A percentile compares a stretch with the other conserved stretches of the same genome.
These are phyloP conservation scores for Russula sp. DNA, from an alignment of 768 basidiomycete genomes.

Conservation along the genomic window DNA sequence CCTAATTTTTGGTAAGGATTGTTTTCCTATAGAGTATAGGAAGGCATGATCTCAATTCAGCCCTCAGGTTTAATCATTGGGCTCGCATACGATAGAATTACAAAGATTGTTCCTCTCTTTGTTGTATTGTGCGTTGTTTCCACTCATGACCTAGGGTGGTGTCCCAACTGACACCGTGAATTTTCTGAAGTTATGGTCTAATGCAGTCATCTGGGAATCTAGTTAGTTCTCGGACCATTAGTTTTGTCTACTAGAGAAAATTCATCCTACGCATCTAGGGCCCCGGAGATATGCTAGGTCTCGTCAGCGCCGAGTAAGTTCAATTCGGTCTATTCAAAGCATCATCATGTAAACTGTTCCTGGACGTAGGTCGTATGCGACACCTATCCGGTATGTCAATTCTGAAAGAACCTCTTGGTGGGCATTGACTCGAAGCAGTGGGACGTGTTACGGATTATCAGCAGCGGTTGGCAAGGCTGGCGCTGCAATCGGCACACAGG, in stretches of 20 bases:
- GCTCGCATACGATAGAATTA: conserved; percentile 53
- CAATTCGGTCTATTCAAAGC: background rate
- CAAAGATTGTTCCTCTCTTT: conserved; percentile 54
- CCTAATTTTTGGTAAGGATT: conserved; percentile 46
- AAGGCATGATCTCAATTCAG: background rate
- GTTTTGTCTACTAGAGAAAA: background rate
- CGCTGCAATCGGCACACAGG: conserved; percentile 65
- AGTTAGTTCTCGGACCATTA: conserved; percentile 5
- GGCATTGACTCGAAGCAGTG: conserved; percentile 30
- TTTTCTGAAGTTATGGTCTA: conserved; percentile 47
- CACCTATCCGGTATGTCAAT: conserved; percentile 48
- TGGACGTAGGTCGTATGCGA: conserved; percentile 46
- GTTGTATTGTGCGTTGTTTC: conserved; percentile 48
- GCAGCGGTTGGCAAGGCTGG: conserved; percentile 66
- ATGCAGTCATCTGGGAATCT: conserved; percentile 71
- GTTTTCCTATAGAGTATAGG: background rate
- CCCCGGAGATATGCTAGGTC: conserved; percentile 64
- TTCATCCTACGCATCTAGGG: conserved; percentile 34
- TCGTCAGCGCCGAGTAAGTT: conserved; percentile 59
- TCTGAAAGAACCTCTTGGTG: background rate
- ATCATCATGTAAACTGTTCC: background rate
- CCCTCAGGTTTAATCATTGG: conserved; percentile 48
- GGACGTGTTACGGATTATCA: conserved; percentile 62
- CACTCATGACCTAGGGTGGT: background rate
- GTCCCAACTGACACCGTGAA: background rate